Conservation (phyloP, 345 rosid genomes). For the Carallia brachiata region DNA sequence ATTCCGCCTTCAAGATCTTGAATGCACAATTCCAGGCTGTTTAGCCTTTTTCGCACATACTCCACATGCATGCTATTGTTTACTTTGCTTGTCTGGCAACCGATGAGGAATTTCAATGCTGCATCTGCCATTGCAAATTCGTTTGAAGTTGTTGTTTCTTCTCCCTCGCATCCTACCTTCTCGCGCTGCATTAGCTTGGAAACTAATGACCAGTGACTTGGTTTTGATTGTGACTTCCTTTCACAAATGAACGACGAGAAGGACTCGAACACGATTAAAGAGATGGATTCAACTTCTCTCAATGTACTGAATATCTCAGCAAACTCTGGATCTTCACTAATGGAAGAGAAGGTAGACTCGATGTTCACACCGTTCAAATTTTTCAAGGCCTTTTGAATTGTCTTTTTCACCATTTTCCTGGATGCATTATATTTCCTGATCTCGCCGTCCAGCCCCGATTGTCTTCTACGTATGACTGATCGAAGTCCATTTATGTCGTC, state of each 20-base stretch:
- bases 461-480: conserved; percentile 18
- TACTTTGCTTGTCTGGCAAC: conserved; percentile 14
- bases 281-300: conserved; percentile 16
- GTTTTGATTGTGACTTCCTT: neutral
- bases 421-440: conserved; percentile 14
- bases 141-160: neutral
- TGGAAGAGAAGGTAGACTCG: neutral
- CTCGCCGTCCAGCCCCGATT: neutral
- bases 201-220: conserved; percentile 14
- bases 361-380: conserved; percentile 7
- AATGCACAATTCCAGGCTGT: conserved; percentile 34
- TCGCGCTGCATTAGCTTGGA: conserved; percentile 19
- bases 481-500: conserved; percentile 3
- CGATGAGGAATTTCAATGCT: conserved; percentile 11
- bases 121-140: conserved; percentile 24
- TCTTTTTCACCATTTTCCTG: conserved; percentile 18
- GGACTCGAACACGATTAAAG: conserved; percentile 15
- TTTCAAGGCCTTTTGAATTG: conserved; percentile 17
- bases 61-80: neutral
- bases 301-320: neutral
- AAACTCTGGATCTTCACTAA: neutral
- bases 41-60: conserved; percentile 13
- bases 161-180: neutral
- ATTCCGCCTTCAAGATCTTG: conserved; percentile 41
- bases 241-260: conserved; percentile 12